phyloP scores from a whole-genome alignment of 176 grass and related monocot genomes.

The Aegilops speltoides region DNA sequence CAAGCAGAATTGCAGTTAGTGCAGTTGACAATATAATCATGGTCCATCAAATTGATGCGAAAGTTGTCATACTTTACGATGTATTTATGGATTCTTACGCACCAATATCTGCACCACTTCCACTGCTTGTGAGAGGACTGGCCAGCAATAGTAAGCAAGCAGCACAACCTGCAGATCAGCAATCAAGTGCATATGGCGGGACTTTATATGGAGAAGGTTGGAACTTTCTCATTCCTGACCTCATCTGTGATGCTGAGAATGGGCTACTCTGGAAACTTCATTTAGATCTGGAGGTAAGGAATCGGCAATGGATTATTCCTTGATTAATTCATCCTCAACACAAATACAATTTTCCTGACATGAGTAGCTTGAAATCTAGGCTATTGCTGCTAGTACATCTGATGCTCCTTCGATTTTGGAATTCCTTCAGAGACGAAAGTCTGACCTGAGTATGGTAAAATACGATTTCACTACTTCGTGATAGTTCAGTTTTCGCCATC shows the following conservation, averaged over 20 bases:
- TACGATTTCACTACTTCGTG: conserved; percentile 2
- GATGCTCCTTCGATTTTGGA: conserved; percentile 84
- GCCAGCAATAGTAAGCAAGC: conserved; percentile 57
- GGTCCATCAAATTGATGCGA: conserved; percentile 95
- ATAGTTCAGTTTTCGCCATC: conserved; percentile 23
- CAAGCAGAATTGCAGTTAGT: conserved; percentile 89
- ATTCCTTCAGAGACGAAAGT: conserved; percentile 87
- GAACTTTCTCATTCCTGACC: conserved; percentile 91
- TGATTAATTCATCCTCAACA: neutral
- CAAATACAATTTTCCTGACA: conserved; percentile 23
- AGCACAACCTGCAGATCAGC: conserved; percentile 47
- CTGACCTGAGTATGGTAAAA: conserved; percentile 67
- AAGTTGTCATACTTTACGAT: conserved; percentile 94
- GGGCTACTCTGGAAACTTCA: conserved; percentile 84
- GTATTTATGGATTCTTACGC: conserved; percentile 71
- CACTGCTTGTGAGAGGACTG: conserved; percentile 67
- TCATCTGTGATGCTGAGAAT: conserved; percentile 86
- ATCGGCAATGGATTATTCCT: neutral
- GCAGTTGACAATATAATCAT: conserved; percentile 87
- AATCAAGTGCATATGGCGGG: conserved; percentile 72
- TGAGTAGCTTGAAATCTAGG: conserved; percentile 43
- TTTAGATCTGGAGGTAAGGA: conserved; percentile 84
- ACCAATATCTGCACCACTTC: conserved; percentile 96
- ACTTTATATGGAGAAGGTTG: conserved; percentile 87
- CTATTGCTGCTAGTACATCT: conserved; percentile 93